Conservation (phyloP, 1,284 basidiomycete genomes). For the Rhodotorula sp. region DNA sequence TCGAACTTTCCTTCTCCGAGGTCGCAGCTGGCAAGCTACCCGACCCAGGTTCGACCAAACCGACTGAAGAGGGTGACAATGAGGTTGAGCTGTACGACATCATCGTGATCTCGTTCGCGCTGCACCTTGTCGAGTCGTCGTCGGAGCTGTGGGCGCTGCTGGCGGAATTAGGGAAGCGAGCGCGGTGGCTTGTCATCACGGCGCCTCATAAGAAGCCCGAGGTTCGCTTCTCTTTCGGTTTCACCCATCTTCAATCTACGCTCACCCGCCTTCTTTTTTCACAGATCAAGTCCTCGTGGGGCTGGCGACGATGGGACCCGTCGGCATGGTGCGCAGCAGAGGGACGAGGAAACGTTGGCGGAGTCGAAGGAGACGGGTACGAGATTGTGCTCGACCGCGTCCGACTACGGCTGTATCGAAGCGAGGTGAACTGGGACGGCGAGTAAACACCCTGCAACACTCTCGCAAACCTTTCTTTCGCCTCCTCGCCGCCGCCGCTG, state of each 20-base stretch:
- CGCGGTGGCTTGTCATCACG: conserved; percentile 63
- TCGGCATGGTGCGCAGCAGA: conserved; percentile 56
- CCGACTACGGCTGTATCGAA: conserved; percentile 40
- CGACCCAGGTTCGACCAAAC: conserved; percentile 17
- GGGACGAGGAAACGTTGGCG: conserved; percentile 45
- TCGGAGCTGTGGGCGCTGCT: conserved; percentile 65
- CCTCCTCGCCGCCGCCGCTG: not conserved
- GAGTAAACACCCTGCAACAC: not conserved
- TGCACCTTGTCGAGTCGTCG: conserved; percentile 63
- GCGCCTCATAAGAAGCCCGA: conserved; percentile 74
- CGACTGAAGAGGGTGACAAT: not conserved
- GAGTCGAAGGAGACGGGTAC: conserved; percentile 36
- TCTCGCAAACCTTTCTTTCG: not conserved
- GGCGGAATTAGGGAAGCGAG: conserved; percentile 62
- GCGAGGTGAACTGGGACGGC: conserved; percentile 29
- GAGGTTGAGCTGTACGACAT: conserved; percentile 55
- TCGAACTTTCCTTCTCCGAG: conserved; percentile 57
- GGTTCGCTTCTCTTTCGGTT: conserved; percentile 48
- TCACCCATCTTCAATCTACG: not conserved
- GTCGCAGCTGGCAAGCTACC: conserved; percentile 57
- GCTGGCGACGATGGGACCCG: conserved; percentile 66
- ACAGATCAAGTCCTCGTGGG: conserved; percentile 70
- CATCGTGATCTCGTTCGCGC: conserved; percentile 67
- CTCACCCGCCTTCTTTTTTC: not conserved
- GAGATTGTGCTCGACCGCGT: conserved; percentile 42